Evolutionary conservation across 2,329 filamentous ascomycete species (phyloP).

Genomic region (Ophiostoma angusticollis): DNA sequence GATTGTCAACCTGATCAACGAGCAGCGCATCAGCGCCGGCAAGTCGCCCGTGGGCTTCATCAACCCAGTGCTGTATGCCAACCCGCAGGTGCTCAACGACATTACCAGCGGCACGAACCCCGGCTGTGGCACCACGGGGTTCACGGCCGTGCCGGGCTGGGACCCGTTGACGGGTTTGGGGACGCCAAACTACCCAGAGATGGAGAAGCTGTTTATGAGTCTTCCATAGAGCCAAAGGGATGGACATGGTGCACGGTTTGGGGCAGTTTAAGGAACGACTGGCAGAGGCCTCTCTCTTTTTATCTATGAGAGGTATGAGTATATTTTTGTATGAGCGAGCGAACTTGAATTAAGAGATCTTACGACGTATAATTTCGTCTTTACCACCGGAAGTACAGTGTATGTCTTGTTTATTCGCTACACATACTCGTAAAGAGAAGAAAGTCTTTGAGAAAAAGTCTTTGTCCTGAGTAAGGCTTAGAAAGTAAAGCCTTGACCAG

Average conservation of each 20-base stretch:
- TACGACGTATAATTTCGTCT: no score
- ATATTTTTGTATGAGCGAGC: no score
- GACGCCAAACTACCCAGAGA: constrained; percentile 21
- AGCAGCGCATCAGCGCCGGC: constrained; percentile 39
- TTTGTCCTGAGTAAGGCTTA: no score
- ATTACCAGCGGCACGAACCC: constrained; percentile 19
- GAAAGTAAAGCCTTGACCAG: no score
- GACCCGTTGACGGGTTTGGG: constrained; percentile 18
- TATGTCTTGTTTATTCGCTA: no score
- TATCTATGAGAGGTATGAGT: no score
- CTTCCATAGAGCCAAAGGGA: constrained; percentile 7
- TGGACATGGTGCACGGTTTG: no score
- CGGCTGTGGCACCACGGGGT: constrained; percentile 21
- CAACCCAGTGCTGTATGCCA: constrained; percentile 20
- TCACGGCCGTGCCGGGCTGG: constrained; percentile 17
- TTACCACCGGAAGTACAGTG: no score
- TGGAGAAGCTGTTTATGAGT: constrained; percentile 17
- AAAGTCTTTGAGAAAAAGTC: no score
- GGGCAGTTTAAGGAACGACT: not conserved
- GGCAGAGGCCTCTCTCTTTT: no score
- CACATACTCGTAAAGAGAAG: no score
- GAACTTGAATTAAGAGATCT: no score
- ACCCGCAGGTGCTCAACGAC: constrained; percentile 20
- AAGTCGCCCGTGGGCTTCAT: constrained; percentile 27
- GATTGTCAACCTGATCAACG: constrained; percentile 50